Evolutionary conservation across 768 basidiomycete species (phyloP).

Genomic region (Lentinula lateritia): DNA sequence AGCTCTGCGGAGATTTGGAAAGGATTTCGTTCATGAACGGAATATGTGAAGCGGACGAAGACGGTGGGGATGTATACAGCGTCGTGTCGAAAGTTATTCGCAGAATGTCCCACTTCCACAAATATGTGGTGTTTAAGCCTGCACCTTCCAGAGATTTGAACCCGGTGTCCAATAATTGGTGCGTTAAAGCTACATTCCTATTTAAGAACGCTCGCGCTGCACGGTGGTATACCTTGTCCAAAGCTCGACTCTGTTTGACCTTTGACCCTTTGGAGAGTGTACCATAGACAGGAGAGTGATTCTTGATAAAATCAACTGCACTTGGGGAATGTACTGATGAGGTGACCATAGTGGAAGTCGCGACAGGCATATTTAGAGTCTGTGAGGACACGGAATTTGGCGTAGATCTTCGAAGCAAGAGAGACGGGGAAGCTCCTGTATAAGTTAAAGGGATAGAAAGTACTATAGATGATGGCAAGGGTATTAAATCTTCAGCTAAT

Average conservation of each 20-base stretch:
- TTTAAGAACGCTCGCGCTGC: constrained; percentile 77
- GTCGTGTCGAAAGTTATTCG: constrained; percentile 80
- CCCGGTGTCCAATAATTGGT: constrained; percentile 62
- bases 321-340: neutral
- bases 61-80: constrained; percentile 49
- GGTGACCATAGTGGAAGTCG: neutral
- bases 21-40: constrained; percentile 43
- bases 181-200: constrained; percentile 62
- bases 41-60: constrained; percentile 20
- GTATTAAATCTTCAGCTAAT: too few relatives aligned
- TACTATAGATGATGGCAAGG: too few relatives aligned
- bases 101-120: constrained; percentile 83
- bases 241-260: constrained; percentile 16
- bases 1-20: constrained; percentile 51
- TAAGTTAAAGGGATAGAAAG: too few relatives aligned
- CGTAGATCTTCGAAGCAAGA: too few relatives aligned
- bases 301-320: neutral
- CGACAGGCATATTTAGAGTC: neutral
- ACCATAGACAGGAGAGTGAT: too few relatives aligned
- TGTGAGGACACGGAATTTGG: too few relatives aligned
- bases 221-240: constrained; percentile 70
- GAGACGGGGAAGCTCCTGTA: too few relatives aligned
- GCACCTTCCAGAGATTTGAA: constrained; percentile 54
- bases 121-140: constrained; percentile 13
- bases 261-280: neutral